Base-by-base conservation (phyloP, 1,139 yeast genomes). In the Diutina ranongensis region DNA sequence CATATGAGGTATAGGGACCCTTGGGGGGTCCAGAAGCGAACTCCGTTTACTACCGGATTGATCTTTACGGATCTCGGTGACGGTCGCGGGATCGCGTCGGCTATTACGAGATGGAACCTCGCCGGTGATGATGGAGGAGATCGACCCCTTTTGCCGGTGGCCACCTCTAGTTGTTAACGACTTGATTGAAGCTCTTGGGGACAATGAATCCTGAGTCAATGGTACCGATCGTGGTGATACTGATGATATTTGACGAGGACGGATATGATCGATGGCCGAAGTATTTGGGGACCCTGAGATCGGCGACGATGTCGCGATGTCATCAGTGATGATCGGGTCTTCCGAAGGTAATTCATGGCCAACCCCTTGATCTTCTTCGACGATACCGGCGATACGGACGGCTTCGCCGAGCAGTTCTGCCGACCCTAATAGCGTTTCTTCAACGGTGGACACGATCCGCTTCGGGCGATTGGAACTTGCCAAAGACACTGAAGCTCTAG, bases 361-460 rank as follows among this genome's bases (percentile, higher is more conserved):
- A 12, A 8, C 36, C 5, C 16, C 34, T 4, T 4, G 5, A 15
- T 32, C 34, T 7, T 32, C 34, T 12, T 32, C 34, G 5, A 9
- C 34, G 5, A 31, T 31, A 4, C 34, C 34, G 15, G 34, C 34
- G 5, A n/a, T 31, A 10, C 15, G 7, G 15, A 12, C 34, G 15
- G 34, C 34, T 9, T 31, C 34, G 15, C 13, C 15, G 5, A 31
- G 4, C 34, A 31, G 34, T 4, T 31, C 34, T 4, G 34, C 34
- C 34, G 32, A 22, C 13, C 42, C 31, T 10, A 22, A 7, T 7
- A 38, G 18, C 20, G 42, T 38, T 15, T 38, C 42, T 25, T 38
- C 42, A 13, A 38, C 33, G 13, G 42, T 38, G 32, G 32, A 25
- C 12, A 38, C 42, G 20, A 38, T 38, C 4, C 42, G 42, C 21